phyloP scores from a whole-genome alignment of 2,329 filamentous ascomycete genomes.

The Penicillium occitanis region DNA sequence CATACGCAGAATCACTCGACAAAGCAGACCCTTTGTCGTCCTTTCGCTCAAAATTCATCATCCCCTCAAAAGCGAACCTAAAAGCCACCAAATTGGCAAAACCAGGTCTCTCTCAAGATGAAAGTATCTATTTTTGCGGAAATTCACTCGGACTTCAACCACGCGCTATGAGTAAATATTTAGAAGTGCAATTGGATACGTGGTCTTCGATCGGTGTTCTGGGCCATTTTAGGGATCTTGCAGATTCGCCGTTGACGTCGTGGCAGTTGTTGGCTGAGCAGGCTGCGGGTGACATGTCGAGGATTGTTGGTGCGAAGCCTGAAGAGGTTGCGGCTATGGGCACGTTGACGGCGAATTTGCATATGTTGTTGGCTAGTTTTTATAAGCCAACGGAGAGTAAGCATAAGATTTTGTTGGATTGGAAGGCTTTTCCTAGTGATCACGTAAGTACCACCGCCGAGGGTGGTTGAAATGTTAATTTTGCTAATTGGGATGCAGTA shows the following conservation, averaged over 20 bases:
- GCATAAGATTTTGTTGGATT: conserved; percentile 79
- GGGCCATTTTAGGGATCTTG: conserved; percentile 72
- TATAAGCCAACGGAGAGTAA: conserved; percentile 65
- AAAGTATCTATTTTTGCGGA: conserved; percentile 74
- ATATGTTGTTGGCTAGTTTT: conserved; percentile 78
- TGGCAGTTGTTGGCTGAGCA: conserved; percentile 80
- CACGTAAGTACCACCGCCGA: conserved; percentile 50
- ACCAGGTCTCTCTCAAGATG: conserved; percentile 35
- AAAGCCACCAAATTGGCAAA: conserved; percentile 60
- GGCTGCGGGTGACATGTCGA: conserved; percentile 66
- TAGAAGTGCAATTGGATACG: conserved; percentile 72
- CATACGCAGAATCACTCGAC: conserved; percentile 55
- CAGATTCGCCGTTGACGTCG: conserved; percentile 64
- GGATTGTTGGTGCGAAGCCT: conserved; percentile 69
- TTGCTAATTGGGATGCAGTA: conserved; percentile 55
- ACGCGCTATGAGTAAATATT: conserved; percentile 61
- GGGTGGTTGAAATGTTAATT: too few relatives aligned
- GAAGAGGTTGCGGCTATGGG: conserved; percentile 84
- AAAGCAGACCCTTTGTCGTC: conserved; percentile 58
- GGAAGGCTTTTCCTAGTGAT: conserved; percentile 85
- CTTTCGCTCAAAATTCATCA: conserved; percentile 69
- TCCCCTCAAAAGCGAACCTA: conserved; percentile 72
- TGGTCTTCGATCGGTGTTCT: conserved; percentile 81
- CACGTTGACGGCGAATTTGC: conserved; percentile 76
- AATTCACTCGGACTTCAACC: conserved; percentile 88